Evolutionary conservation across 1,284 basidiomycete species (phyloP).

Genomic region (Rhizoctonia solani): DNA sequence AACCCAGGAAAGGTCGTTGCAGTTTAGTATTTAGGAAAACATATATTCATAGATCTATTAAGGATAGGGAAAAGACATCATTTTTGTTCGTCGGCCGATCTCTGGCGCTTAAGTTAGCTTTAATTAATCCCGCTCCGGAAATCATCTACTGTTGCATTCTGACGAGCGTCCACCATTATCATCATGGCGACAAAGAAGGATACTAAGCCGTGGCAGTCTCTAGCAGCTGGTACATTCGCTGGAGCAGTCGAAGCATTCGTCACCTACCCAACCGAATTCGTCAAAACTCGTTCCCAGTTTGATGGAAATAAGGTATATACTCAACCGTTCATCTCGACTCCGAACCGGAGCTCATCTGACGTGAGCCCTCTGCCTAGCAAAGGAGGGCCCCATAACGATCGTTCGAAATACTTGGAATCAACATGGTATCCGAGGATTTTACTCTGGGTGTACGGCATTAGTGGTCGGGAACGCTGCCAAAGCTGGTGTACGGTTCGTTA

Average conservation of each 20-base stretch:
- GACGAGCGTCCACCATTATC: not conserved
- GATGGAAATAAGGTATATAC: conserved; percentile 62
- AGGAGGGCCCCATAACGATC: conserved; percentile 68
- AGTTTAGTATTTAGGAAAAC: not conserved
- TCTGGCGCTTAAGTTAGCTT: not conserved
- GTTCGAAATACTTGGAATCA: conserved; percentile 69
- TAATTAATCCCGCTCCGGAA: conserved; percentile 4
- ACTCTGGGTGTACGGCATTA: conserved; percentile 85
- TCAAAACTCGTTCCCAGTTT: conserved; percentile 86
- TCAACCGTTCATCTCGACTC: not conserved
- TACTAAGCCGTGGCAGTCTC: conserved; percentile 68
- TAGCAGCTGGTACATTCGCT: conserved; percentile 90
- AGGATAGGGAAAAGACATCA: not conserved
- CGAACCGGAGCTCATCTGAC: conserved; percentile 42
- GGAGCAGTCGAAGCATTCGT: conserved; percentile 84
- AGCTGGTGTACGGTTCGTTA: conserved; percentile 93
- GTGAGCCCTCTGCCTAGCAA: conserved; percentile 45
- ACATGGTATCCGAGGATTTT: conserved; percentile 77
- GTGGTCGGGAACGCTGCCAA: conserved; percentile 89
- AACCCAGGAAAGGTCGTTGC: conserved; percentile 82
- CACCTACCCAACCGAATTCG: conserved; percentile 72
- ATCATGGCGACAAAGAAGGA: conserved; percentile 41
- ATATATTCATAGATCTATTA: not conserved
- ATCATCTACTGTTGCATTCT: not conserved
- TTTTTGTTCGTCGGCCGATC: conserved; percentile 20